These are phyloP conservation scores for Bretziella fagacearum DNA, from an alignment of 2,329 filamentous ascomycete genomes.

Conservation along the genomic window DNA sequence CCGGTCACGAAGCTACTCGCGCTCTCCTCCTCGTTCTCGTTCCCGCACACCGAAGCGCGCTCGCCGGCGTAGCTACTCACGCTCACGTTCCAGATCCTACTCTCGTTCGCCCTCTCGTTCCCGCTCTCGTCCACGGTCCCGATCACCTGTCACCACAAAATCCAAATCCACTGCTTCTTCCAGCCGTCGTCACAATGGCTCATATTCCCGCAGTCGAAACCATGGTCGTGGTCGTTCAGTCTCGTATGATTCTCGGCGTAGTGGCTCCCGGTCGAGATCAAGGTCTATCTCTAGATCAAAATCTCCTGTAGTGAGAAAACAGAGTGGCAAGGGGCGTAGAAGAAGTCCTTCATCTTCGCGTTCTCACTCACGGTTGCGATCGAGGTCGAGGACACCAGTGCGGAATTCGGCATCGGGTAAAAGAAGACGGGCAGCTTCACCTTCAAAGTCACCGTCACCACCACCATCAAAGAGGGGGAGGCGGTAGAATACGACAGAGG, in stretches of 20 bases:
- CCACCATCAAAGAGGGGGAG: slow-evolving; percentile 15
- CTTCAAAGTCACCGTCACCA: slow-evolving; percentile 14
- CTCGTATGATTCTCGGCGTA: neutral
- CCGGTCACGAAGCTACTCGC: slow-evolving; percentile 20
- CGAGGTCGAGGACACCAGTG: slow-evolving; percentile 10
- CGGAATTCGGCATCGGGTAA: slow-evolving; percentile 1
- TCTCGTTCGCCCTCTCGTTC: slow-evolving; percentile 16
- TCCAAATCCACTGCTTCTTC: slow-evolving; percentile 21
- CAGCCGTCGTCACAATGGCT: slow-evolving; percentile 20
- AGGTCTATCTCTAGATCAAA: slow-evolving; percentile 9
- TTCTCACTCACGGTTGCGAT: neutral
- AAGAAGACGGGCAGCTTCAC: slow-evolving; percentile 12
- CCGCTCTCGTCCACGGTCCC: slow-evolving; percentile 16
- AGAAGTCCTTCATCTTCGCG: neutral
- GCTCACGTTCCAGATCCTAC: slow-evolving; percentile 19
- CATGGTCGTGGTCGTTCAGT: slow-evolving; percentile 6
- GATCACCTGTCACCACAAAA: slow-evolving; percentile 17
- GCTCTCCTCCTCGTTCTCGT: slow-evolving; percentile 17
- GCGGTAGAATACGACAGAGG: neutral
- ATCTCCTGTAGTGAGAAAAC: slow-evolving; percentile 19
- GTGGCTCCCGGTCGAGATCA: slow-evolving; percentile 14
- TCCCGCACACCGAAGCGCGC: slow-evolving; percentile 18
- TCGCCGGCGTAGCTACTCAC: slow-evolving; percentile 21
- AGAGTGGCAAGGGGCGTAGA: neutral
- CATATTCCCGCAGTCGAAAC: slow-evolving; percentile 16